These are phyloP conservation scores for Trematosphaeria pertusa DNA, from an alignment of 2,329 filamentous ascomycete species.

Conservation along the genomic window DNA sequence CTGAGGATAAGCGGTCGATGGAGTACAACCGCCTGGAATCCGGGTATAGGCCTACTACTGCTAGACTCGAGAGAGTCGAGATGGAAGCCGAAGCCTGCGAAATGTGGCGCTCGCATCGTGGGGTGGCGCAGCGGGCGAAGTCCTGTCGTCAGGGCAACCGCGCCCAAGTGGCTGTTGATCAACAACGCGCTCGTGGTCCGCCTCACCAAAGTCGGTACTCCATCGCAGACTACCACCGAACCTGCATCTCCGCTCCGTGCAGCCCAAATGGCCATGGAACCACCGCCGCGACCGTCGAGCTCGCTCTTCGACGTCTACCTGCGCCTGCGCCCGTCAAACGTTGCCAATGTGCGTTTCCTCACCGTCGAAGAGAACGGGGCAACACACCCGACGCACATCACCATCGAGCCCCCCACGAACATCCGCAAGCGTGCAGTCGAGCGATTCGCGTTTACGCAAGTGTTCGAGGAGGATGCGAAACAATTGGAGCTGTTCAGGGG, in stretches of 20 bases:
- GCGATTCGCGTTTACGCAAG: constrained; percentile 90
- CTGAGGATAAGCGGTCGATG: no score
- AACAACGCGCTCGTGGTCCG: constrained; percentile 1
- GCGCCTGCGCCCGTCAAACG: constrained; percentile 66
- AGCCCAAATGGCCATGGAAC: constrained; percentile 42
- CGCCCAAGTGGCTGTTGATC: constrained; percentile 16
- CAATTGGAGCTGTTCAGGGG: constrained; percentile 89
- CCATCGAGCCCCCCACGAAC: constrained; percentile 70
- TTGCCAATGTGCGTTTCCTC: constrained; percentile 67
- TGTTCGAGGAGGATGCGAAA: constrained; percentile 85
- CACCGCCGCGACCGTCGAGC: constrained; percentile 43
- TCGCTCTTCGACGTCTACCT: constrained; percentile 91
- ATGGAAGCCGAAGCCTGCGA: no score
- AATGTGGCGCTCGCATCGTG: no score
- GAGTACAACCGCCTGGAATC: no score
- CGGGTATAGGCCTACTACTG: no score
- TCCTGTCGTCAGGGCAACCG: constrained; percentile 13
- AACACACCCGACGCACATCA: constrained; percentile 57
- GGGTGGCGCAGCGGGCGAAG: not conserved
- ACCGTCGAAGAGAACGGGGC: constrained; percentile 68
- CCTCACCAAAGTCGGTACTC: constrained; percentile 13
- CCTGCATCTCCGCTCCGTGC: constrained; percentile 7
- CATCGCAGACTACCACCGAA: constrained; percentile 11
- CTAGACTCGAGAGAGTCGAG: no score
- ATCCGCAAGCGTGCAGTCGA: constrained; percentile 85